phyloP scores from a whole-genome alignment of 345 rosid species.

The Lepidium africanum region DNA sequence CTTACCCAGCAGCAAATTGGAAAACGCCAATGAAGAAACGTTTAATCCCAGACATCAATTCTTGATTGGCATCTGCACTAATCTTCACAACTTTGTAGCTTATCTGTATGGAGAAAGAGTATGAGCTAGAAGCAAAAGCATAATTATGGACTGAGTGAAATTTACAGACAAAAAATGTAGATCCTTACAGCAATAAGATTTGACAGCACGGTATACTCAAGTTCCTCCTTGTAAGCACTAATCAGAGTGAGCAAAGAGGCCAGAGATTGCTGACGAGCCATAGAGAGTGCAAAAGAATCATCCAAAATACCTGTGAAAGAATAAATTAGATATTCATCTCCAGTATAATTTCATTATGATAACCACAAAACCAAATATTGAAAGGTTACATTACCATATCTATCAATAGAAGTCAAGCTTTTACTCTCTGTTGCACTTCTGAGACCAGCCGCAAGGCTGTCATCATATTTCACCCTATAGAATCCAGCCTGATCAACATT shows the following conservation, averaged over 20 bases:
- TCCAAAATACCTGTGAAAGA: slow-evolving; percentile 71
- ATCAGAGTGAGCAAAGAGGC: slow-evolving; percentile 76
- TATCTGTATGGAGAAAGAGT: slow-evolving; percentile 45
- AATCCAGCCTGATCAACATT: slow-evolving; percentile 87
- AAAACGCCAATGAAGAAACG: slow-evolving; percentile 56
- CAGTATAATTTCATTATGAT: neutral
- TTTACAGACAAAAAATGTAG: slow-evolving; percentile 4
- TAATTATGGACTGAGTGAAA: neutral
- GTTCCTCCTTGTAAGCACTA: slow-evolving; percentile 73
- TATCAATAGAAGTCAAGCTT: slow-evolving; percentile 55
- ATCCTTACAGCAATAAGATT: slow-evolving; percentile 68
- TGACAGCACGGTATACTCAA: slow-evolving; percentile 70
- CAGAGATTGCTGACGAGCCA: slow-evolving; percentile 80
- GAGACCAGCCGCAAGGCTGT: slow-evolving; percentile 69
- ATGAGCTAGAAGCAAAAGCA: slow-evolving; percentile 13
- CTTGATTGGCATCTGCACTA: slow-evolving; percentile 65
- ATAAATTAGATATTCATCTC: neutral
- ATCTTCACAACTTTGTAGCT: slow-evolving; percentile 63
- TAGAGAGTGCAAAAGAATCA: slow-evolving; percentile 83
- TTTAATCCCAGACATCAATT: slow-evolving; percentile 45
- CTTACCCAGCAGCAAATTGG: slow-evolving; percentile 68
- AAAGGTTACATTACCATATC: slow-evolving; percentile 51
- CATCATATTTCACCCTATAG: slow-evolving; percentile 87
- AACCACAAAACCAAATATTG: neutral
- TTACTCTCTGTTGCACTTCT: slow-evolving; percentile 64